A percentile compares a stretch with the other conserved stretches of the same genome.
These are phyloP conservation scores for Diaporthe citrichinensis DNA, from an alignment of 2,329 filamentous ascomycete species.

Conservation along the genomic window DNA sequence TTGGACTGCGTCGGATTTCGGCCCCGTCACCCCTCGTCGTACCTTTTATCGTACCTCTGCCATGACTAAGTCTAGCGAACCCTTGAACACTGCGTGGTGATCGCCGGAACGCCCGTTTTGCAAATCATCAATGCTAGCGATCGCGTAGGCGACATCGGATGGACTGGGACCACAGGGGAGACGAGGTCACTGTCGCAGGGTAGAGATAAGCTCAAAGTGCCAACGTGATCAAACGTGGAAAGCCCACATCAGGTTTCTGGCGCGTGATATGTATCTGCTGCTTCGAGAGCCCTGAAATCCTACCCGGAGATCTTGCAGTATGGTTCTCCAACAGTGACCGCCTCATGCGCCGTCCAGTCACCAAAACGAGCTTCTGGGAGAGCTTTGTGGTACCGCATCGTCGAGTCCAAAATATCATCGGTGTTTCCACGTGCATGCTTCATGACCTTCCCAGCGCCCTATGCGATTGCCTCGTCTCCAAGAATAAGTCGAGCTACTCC, in stretches of 20 bases:
- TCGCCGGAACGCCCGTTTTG: slow-evolving; percentile 31
- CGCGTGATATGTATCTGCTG: neutral
- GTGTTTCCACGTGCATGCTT: neutral
- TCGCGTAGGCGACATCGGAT: slow-evolving; percentile 24
- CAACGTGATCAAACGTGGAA: neutral
- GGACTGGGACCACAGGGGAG: neutral
- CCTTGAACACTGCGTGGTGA: slow-evolving; percentile 15
- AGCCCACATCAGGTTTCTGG: neutral
- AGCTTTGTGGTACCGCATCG: neutral
- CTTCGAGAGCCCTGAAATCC: neutral
- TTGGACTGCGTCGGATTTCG: neutral
- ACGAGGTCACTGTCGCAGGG: neutral
- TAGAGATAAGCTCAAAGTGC: neutral
- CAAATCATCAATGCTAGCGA: slow-evolving; percentile 27
- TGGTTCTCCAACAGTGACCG: neutral
- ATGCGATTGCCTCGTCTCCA: neutral
- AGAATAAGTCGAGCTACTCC: neutral
- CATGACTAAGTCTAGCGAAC: slow-evolving; percentile 18
- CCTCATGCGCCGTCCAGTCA: neutral
- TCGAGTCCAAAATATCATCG: neutral
- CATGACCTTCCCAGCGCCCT: neutral
- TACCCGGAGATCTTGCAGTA: neutral
- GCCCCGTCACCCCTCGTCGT: neutral
- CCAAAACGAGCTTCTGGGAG: neutral
- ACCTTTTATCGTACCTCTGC: neutral